Evolutionary conservation across 768 basidiomycete genomes (phyloP), one percentile per base, ranked within the genome.

Genomic region (Tulasnella sp.): DNA sequence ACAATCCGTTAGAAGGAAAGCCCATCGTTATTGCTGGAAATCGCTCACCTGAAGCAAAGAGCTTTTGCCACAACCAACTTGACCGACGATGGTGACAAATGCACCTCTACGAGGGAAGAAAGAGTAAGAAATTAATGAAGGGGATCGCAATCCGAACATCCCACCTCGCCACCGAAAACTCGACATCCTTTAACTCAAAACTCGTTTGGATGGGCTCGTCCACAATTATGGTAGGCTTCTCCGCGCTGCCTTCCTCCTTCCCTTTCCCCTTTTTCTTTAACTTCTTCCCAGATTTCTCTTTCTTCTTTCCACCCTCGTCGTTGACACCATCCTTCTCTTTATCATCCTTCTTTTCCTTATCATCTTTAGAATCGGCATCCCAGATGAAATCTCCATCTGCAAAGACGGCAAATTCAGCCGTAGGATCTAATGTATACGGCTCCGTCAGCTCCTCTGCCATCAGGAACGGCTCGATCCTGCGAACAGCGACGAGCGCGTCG

Each of bases 401-500:
- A 58, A 78, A 76, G 55, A 96, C 66, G 1, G 90, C 94, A 30
- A 73, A 70, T n/a, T 80, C 74, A 27, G 87, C 68, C 13, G 74
- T 67, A 0, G 70, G 69, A 65, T 92, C 82, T 15, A 82, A 71
- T 3, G 74, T 66, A 53, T 80, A 77, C 0, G 76, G 78, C 49
- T 85, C 81, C 3, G 79, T 75, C 5, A 88, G 73, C 4, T 81
- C 73, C 68, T 97, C 93, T 1, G 91, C 90, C 53, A 85, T 84
- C 67, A 95, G 95, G 24, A 93, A 86, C 11, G 78, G 83, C 63
- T 80, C 76, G 1, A 97, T 76, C 44, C 94, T 86, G 8, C 74
- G 73, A n/a, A 80, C 74, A 1, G 93, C 94, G 65, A 88, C 92
- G 48, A 77, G 70, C 0, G 92, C 92, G 64, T 97, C 94, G 3